Evolutionary conservation across 202 grass and related monocot species (phyloP).

Genomic region (Tripidium arundinaceum): DNA sequence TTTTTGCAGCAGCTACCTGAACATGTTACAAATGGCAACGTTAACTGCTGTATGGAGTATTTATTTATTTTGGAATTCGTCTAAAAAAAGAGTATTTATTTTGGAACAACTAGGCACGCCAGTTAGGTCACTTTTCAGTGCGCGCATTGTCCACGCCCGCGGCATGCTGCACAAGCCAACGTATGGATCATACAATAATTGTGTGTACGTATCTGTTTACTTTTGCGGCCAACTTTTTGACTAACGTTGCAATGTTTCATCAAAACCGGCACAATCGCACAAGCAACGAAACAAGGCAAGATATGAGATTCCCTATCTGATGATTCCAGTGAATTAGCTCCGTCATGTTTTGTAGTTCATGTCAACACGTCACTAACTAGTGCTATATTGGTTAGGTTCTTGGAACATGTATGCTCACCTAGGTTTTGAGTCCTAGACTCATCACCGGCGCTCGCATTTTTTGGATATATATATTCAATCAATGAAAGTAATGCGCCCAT

Average conservation of each 20-base stretch:
- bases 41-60: neutral
- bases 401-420: too few relatives aligned
- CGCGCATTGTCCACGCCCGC: too few relatives aligned
- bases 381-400: too few relatives aligned
- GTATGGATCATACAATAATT: neutral
- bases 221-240: conserved; percentile 18
- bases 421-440: too few relatives aligned
- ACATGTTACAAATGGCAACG: conserved; percentile 7
- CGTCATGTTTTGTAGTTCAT: too few relatives aligned
- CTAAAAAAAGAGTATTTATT: too few relatives aligned
- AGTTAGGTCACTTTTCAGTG: neutral
- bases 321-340: neutral
- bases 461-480: too few relatives aligned
- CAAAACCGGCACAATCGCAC: neutral
- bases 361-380: too few relatives aligned
- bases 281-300: neutral
- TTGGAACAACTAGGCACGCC: neutral
- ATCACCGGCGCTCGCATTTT: too few relatives aligned
- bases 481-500: too few relatives aligned
- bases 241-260: neutral
- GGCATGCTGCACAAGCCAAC: conserved; percentile 11
- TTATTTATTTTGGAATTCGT: too few relatives aligned
- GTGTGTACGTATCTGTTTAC: neutral
- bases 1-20: neutral
- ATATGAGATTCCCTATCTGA: neutral